phyloP scores from a whole-genome alignment of 331 rosid genomes.

The Erythrophleum ivorense region DNA sequence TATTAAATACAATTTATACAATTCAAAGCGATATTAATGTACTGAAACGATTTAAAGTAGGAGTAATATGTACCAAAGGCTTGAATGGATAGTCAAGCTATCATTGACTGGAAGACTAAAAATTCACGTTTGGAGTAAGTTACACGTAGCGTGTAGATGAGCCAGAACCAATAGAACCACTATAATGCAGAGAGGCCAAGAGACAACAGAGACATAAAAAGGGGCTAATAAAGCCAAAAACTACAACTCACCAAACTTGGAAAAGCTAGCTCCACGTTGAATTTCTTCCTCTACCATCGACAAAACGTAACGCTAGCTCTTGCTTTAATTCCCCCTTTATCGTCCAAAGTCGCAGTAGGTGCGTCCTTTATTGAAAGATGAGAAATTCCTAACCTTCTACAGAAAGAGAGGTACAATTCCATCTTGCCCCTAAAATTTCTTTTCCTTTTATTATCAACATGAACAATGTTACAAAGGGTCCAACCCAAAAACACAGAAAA shows the following conservation, averaged over 20 bases:
- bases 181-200: constrained; percentile 29
- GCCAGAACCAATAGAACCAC: not conserved
- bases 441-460: not conserved
- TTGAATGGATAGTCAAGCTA: not conserved
- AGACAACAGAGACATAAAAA: constrained; percentile 41
- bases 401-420: not conserved
- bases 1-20: not conserved
- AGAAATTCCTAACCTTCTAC: constrained; percentile 24
- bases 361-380: constrained; percentile 49
- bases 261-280: constrained; percentile 42
- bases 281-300: constrained; percentile 34
- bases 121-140: not conserved
- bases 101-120: not conserved
- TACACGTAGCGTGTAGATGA: not conserved
- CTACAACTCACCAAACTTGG: constrained; percentile 55
- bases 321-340: constrained; percentile 42
- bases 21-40: too few species aligned
- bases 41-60: not conserved
- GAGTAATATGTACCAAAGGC: not conserved
- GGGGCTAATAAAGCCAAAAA: constrained; percentile 54
- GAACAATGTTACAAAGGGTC: not conserved
- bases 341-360: constrained; percentile 41
- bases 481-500: constrained; percentile 2
- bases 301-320: constrained; percentile 48
- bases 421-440: not conserved